These are phyloP conservation scores for Lentinula novae-zelandiae DNA, from an alignment of 1,284 basidiomycete species.

Conservation along the genomic window DNA sequence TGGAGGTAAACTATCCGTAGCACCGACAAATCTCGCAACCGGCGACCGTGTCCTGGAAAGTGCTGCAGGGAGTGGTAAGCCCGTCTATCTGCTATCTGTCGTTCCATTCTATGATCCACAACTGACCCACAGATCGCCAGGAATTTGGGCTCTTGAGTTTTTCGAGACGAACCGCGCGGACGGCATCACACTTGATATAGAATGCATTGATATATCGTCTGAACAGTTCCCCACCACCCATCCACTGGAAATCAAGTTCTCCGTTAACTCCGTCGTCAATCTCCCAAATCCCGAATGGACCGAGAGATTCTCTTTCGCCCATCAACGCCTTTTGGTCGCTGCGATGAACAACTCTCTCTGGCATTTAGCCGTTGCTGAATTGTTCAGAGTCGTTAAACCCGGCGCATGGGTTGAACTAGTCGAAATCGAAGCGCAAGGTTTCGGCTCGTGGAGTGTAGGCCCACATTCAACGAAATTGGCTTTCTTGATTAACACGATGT, in stretches of 20 bases:
- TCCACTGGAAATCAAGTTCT: conserved; percentile 7
- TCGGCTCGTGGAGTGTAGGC: neutral
- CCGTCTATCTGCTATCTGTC: conserved; percentile 12
- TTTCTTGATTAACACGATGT: neutral
- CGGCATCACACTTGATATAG: neutral
- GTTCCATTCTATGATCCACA: neutral
- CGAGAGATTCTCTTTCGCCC: conserved; percentile 18
- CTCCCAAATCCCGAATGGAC: conserved; percentile 13
- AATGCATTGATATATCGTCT: neutral
- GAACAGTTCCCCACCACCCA: neutral
- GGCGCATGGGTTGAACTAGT: conserved; percentile 18
- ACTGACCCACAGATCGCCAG: neutral
- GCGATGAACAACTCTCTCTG: conserved; percentile 14
- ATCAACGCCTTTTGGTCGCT: conserved; percentile 16
- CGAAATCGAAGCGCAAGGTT: neutral
- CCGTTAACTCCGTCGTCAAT: conserved; percentile 2
- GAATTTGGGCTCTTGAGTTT: neutral
- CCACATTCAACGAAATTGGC: neutral
- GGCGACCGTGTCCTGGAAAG: conserved; percentile 21
- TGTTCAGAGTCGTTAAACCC: conserved; percentile 14
- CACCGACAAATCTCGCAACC: conserved; percentile 13
- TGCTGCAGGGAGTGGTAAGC: conserved; percentile 14
- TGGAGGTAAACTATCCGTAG: conserved; percentile 17
- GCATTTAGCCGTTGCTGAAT: conserved; percentile 10
- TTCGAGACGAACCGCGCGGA: neutral